phyloP scores from a whole-genome alignment of 305 asterid genomes.

The Fraxinus paxiana region DNA sequence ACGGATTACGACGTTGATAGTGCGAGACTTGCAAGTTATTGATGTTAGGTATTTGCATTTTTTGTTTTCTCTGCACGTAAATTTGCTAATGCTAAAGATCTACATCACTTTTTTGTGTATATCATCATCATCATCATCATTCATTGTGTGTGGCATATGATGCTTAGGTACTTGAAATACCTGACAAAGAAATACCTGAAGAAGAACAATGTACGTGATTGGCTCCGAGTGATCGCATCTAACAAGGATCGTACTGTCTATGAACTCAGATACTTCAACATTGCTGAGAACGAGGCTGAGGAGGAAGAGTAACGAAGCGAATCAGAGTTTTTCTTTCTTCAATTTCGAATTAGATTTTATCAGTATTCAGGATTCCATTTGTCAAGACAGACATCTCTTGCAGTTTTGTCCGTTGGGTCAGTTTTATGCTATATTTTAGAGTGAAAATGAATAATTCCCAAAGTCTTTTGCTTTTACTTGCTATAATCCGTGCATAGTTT shows the following conservation, averaged over 20 bases:
- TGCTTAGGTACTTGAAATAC: slow-evolving; percentile 59
- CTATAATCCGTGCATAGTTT: background rate
- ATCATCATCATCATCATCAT: background rate
- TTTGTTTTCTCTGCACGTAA: background rate
- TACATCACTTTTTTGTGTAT: no score
- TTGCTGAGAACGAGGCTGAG: slow-evolving; percentile 86
- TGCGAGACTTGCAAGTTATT: background rate
- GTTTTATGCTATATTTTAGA: background rate
- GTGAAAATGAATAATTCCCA: background rate
- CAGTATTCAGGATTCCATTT: background rate
- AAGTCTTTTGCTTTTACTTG: background rate
- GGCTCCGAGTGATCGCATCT: slow-evolving; percentile 73
- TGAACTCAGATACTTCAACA: slow-evolving; percentile 88
- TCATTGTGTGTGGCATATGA: background rate
- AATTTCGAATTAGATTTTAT: background rate
- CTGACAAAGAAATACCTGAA: slow-evolving; percentile 70
- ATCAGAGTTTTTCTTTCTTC: background rate
- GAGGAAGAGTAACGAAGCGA: slow-evolving; percentile 56
- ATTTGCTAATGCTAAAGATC: background rate
- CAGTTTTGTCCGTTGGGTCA: background rate
- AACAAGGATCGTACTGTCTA: slow-evolving; percentile 63
- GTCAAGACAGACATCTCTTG: background rate
- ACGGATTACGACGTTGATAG: background rate
- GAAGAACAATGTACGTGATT: slow-evolving; percentile 71
- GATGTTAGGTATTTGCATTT: background rate